These are phyloP conservation scores for Plasmodium gonderi DNA, from an alignment of 169 alveolate genomes.

Conservation along the genomic window DNA sequence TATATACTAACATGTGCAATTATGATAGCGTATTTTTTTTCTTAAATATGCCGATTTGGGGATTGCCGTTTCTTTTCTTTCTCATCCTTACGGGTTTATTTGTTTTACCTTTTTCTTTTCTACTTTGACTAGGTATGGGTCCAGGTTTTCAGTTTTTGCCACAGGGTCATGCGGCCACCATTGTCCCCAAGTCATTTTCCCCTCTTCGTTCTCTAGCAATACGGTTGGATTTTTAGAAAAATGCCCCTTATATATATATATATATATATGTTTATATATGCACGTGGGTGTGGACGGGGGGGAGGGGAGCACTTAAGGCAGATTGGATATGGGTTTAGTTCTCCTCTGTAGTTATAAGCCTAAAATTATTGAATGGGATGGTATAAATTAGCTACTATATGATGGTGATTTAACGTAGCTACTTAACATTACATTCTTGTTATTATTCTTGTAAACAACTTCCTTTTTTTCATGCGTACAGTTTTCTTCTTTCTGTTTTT, in stretches of 20 bases:
- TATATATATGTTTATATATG: neutral
- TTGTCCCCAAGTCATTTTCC: constrained; percentile 83
- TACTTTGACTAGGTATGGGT: constrained; percentile 83
- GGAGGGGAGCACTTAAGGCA: neutral
- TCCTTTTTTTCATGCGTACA: neutral
- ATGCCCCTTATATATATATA: neutral
- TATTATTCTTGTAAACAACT: neutral
- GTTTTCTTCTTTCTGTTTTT: neutral
- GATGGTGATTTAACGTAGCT: too few species aligned
- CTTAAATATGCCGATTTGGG: neutral
- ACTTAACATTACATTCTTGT: neutral
- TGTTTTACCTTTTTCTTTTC: constrained; percentile 80
- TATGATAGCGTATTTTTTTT: neutral
- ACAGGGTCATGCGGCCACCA: constrained; percentile 90
- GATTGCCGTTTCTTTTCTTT: neutral
- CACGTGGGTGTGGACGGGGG: neutral
- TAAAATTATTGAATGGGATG: neutral
- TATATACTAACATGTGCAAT: neutral
- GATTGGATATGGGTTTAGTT: neutral
- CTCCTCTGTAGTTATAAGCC: neutral
- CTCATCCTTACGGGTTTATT: neutral
- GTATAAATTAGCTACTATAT: too few species aligned
- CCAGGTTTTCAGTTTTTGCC: constrained; percentile 80
- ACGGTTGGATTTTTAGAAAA: neutral
- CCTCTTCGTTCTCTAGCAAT: neutral